Evolutionary conservation across 305 asterid species (phyloP), one percentile per base, ranked within the genome.

Genomic region (Fraxinus greggii): DNA sequence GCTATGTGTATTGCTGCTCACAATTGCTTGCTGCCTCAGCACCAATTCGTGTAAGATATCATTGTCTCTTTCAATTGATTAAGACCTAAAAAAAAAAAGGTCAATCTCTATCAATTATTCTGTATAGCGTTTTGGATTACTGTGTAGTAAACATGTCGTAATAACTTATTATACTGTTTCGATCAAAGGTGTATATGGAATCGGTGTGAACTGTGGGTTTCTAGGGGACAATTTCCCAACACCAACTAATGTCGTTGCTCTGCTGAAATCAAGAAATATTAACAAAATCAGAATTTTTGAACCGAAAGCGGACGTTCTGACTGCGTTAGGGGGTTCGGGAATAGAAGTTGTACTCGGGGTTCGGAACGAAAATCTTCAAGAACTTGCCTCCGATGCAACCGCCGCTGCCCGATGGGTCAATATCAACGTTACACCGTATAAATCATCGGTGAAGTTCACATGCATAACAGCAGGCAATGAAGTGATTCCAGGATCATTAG

Each of bases 131-230:
- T 54, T 5, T 54, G 21, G 1, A 51, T 8, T 5, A 4, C 0
- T 1, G 65, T 54, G 67, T 7, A 56, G 12, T 56, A 54, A 54
- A 54, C 24, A 54, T 54, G 21, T 54, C 5, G 8, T n/a, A 54
- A 17, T 1, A 48, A 54, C 9, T 6, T 54, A 19, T n/a, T 54
- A 54, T 54, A 54, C 15, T 61, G 13, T 80, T 17, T 70, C 10
- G 7, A 35, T 51, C 81, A 61, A 70, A 86, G 89, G 85, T 79
- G 85, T 61, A 13, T 40, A 36, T 5, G 89, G 80, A 77, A 73
- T 84, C n/a, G 88, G 89, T 35, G 80, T 87, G 15, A 85, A 86
- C 79, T 85, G 85, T 38, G 90, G 90, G 26, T 0, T 79, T n/a
- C 9, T 75, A 2, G 90, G 87, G 7, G 67, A 88, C 40, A 79